A percentile compares a stretch with the other conserved stretches of the same genome.
These are phyloP conservation scores for Capsella bursapastoris DNA, from an alignment of 345 rosid genomes.

Conservation along the genomic window DNA sequence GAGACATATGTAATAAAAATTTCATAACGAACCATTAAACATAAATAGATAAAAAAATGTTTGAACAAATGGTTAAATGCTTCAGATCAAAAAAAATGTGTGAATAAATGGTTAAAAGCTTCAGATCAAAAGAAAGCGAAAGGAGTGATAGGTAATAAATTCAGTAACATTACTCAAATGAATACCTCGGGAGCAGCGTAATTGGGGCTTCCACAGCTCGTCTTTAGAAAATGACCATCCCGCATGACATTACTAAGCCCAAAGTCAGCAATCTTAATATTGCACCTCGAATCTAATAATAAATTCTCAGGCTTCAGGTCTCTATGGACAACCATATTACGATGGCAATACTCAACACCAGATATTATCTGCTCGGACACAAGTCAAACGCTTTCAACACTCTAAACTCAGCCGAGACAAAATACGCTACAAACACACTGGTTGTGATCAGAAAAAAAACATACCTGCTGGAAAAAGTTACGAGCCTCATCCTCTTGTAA, in stretches of 20 bases:
- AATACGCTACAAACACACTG: conserved; percentile 30
- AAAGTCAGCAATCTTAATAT: conserved; percentile 95
- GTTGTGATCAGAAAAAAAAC: conserved; percentile 65
- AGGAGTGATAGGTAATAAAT: not conserved
- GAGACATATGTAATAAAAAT: not conserved
- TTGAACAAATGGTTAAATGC: too few species aligned
- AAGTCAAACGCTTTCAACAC: conserved; percentile 12
- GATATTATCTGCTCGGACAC: conserved; percentile 74
- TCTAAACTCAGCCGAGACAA: conserved; percentile 25
- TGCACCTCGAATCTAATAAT: conserved; percentile 84
- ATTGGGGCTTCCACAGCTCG: conserved; percentile 96
- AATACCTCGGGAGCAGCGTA: conserved; percentile 85
- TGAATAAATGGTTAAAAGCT: too few species aligned
- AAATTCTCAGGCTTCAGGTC: conserved; percentile 98
- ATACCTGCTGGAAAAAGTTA: conserved; percentile 91
- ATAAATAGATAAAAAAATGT: too few species aligned
- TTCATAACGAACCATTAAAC: too few species aligned
- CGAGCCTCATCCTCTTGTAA: conserved; percentile 94
- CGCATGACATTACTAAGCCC: conserved; percentile 94
- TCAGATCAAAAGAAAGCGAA: not conserved
- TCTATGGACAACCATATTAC: conserved; percentile 91
- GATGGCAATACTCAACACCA: conserved; percentile 93
- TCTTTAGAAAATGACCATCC: conserved; percentile 93
- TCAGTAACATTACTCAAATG: conserved; percentile 1
- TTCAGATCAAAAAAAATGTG: too few species aligned